Conservation (phyloP, 2,329 filamentous ascomycete species). For the Cadophora sp. region DNA sequence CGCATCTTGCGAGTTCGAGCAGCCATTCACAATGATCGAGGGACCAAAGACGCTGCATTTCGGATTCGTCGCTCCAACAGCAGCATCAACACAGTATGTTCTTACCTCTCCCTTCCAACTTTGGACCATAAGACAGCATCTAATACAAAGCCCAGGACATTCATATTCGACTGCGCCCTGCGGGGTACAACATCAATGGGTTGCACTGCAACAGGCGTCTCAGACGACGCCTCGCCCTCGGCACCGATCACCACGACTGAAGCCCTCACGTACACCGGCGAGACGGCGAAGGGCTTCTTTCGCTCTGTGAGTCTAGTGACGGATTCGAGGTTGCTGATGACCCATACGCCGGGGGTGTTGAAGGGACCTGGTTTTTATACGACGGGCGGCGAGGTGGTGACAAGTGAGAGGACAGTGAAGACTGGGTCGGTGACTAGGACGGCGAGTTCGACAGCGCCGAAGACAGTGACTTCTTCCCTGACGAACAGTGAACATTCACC, state of each 20-base stretch:
- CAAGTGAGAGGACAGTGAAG: background rate
- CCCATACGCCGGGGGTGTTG: slow-evolving; percentile 17
- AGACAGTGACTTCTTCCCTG: background rate
- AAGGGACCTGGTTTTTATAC: background rate
- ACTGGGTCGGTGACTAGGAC: background rate
- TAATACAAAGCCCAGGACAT: background rate
- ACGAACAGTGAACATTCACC: background rate
- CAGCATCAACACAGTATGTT: slow-evolving; percentile 10
- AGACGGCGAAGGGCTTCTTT: slow-evolving; percentile 25
- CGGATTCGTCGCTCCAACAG: slow-evolving; percentile 24
- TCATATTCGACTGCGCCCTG: slow-evolving; percentile 22
- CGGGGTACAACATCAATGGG: slow-evolving; percentile 22
- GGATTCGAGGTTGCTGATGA: slow-evolving; percentile 24
- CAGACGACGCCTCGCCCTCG: slow-evolving; percentile 5
- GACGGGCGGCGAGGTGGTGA: background rate
- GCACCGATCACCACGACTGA: slow-evolving; percentile 13
- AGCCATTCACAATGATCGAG: slow-evolving; percentile 33
- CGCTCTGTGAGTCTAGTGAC: slow-evolving; percentile 22
- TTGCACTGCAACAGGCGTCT: slow-evolving; percentile 24
- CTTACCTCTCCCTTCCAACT: slow-evolving; percentile 14
- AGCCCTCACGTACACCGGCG: slow-evolving; percentile 20
- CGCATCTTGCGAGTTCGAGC: slow-evolving; percentile 28
- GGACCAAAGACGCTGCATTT: slow-evolving; percentile 28
- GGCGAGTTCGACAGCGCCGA: background rate
- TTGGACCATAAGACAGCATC: background rate